These are phyloP conservation scores for Dimocarpus longan DNA, from an alignment of 345 rosid genomes.

Conservation along the genomic window DNA sequence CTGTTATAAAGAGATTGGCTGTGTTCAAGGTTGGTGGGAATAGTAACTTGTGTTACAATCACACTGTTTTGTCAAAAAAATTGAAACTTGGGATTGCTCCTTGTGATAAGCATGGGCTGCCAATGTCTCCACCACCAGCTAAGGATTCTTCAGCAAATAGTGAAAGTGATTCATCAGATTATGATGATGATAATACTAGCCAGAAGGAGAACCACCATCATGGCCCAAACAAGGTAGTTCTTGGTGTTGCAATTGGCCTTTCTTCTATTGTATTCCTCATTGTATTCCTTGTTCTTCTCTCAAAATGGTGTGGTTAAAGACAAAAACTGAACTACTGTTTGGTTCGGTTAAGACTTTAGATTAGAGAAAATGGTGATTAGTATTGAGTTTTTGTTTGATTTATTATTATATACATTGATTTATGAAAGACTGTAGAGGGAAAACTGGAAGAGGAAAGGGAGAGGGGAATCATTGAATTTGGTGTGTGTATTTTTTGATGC, in stretches of 20 bases:
- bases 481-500: conserved; percentile 32
- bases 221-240: conserved; percentile 86
- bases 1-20: conserved; percentile 57
- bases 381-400: conserved; percentile 31
- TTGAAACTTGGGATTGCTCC: conserved; percentile 81
- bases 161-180: conserved; percentile 57
- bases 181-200: conserved; percentile 40
- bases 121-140: conserved; percentile 78
- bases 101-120: conserved; percentile 91
- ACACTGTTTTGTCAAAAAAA: conserved; percentile 61
- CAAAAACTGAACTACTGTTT: background rate
- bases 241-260: conserved; percentile 84
- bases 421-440: conserved; percentile 18
- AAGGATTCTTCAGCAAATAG: conserved; percentile 46
- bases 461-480: conserved; percentile 25
- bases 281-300: conserved; percentile 73
- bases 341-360: conserved; percentile 23
- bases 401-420: conserved; percentile 27
- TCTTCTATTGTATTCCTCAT: conserved; percentile 86
- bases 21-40: conserved; percentile 84
- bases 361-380: conserved; percentile 28
- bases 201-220: conserved; percentile 52
- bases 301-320: conserved; percentile 72
- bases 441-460: conserved; percentile 3
- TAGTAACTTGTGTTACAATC: conserved; percentile 79